These are phyloP conservation scores for Aspergillus arachidicola DNA, from an alignment of 2,329 filamentous ascomycete genomes.

Conservation along the genomic window DNA sequence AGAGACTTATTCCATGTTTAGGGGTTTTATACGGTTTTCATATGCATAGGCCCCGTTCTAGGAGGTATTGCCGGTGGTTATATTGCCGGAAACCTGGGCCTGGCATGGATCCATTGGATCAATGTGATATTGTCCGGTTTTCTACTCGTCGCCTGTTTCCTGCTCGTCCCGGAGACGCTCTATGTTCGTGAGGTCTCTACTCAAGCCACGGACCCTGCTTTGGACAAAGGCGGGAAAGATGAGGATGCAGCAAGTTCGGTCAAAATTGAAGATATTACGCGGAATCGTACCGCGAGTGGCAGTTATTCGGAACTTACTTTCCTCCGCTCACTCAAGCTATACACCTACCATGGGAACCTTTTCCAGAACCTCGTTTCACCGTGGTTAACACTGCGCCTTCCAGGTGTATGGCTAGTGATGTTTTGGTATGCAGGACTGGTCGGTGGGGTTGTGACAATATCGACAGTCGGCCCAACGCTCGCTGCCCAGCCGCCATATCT, in stretches of 20 bases:
- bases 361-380: conserved; percentile 6
- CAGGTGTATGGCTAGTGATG: conserved; percentile 17
- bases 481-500: conserved; percentile 12
- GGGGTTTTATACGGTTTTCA: conserved; percentile 13
- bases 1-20: neutral
- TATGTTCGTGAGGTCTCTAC: conserved; percentile 2
- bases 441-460: conserved; percentile 12
- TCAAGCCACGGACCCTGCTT: neutral
- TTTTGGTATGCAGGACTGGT: conserved; percentile 15
- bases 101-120: conserved; percentile 16
- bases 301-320: conserved; percentile 8
- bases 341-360: conserved; percentile 11
- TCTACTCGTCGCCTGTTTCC: conserved; percentile 10
- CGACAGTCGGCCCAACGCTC: conserved; percentile 11
- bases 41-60: conserved; percentile 7
- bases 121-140: conserved; percentile 12
- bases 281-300: too few relatives aligned
- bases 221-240: conserved; percentile 6
- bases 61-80: conserved; percentile 12
- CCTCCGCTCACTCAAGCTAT: conserved; percentile 9
- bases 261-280: conserved; percentile 6
- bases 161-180: conserved; percentile 14
- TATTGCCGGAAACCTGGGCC: conserved; percentile 1
- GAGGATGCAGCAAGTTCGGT: neutral
- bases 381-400: conserved; percentile 13